Evolutionary conservation across 78 protist species (phyloP), one percentile per base, ranked within the genome.

Genomic region (Diacronema lutheri): DNA sequence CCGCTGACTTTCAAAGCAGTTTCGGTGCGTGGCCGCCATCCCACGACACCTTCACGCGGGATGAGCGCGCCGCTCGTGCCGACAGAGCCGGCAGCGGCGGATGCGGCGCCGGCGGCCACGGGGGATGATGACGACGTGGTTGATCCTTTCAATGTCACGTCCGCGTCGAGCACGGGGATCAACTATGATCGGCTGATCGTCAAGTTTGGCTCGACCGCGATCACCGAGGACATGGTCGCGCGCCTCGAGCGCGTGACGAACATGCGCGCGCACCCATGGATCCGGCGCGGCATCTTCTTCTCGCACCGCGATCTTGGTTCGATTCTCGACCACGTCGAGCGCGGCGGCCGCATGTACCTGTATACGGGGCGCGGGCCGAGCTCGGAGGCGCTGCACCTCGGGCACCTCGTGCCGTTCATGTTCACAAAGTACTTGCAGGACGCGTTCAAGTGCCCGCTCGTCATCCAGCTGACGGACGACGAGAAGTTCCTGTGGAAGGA

Each of bases 321-420:
- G 50, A 44, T 87, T 29, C 86, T 87, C 14, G 82, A 86, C 64
- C 31, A 56, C 20, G 90, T 91, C 56, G 99, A 95, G 89, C 1
- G 77, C n/a, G 96, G 94, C 19, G 76, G 88, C 74, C 97, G 97
- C 23, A 94, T 98, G 82, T 99, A 94, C 90, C 90, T 99, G 57
- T 98, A 98, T 94, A 98, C 99, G 11, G 99, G 99, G 19, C 94
- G 99, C 26, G 99, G 99, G 20, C 99, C 99, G 13, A 84, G 94
- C 23, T 82, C 94, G n/a, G 98, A 92, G 29, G 26, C 95, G 50
- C 89, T 99, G 90, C 99, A 98, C 81, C 61, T 99, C 81, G 99
- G 99, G 25, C 99, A 99, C 68, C 65, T 98, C 29, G 73, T 99
- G 26, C 99, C 99, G 29, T 97, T 99, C 86, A 26, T 93, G 77